Evolutionary conservation across 208 protist genomes (phyloP).

Genomic region (Leptomonas pyrrhocoris): DNA sequence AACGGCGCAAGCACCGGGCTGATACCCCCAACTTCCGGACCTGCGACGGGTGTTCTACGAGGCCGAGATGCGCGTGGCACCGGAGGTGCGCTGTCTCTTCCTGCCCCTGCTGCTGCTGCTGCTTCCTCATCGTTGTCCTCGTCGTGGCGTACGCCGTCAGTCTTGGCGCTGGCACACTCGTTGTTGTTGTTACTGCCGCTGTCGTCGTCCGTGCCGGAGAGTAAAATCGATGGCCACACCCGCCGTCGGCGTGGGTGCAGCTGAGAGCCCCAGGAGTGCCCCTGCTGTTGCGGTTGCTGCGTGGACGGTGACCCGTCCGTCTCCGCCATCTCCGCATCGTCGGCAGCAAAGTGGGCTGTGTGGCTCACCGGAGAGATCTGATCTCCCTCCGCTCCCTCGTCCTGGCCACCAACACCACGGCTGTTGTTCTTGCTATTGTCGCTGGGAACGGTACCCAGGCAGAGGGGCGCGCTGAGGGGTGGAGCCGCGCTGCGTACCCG

Average conservation of each 20-base stretch:
- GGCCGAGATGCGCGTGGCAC: not conserved
- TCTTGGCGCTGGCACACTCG: not conserved
- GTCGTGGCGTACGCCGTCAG: not conserved
- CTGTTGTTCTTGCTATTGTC: not conserved
- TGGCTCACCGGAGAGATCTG: too few species aligned
- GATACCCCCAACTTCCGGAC: conserved; percentile 8
- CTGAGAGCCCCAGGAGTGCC: not conserved
- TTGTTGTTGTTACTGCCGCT: too few species aligned
- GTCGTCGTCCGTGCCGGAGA: conserved; percentile 8
- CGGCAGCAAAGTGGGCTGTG: not conserved
- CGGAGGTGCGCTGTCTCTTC: not conserved
- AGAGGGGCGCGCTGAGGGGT: not conserved
- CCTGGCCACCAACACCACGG: not conserved
- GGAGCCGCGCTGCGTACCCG: not conserved
- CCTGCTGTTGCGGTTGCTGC: not conserved
- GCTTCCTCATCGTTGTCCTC: not conserved
- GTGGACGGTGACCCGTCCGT: not conserved
- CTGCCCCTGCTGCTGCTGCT: not conserved
- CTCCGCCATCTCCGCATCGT: not conserved
- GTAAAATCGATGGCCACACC: conserved; percentile 1
- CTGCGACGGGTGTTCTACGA: not conserved
- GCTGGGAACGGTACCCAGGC: not conserved
- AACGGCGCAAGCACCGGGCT: conserved; percentile 6
- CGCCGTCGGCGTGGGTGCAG: conserved; percentile 1
- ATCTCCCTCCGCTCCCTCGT: not conserved